These are phyloP conservation scores for Tetramitus jugosus DNA, from an alignment of 208 protist species.

Conservation along the genomic window DNA sequence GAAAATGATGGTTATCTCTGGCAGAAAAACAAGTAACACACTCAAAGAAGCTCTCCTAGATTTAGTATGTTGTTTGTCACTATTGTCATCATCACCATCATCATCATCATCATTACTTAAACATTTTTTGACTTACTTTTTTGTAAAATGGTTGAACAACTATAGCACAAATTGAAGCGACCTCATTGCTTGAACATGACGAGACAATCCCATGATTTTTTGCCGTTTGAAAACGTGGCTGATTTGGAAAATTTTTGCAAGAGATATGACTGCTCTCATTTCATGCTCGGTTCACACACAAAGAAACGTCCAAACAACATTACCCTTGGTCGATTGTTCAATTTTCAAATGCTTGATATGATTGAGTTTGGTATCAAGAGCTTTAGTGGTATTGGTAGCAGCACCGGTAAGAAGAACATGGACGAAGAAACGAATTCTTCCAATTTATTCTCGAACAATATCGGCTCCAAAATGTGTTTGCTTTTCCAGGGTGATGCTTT, in stretches of 20 bases:
- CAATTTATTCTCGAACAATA: not conserved
- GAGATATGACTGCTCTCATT: not conserved
- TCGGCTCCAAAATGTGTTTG: not conserved
- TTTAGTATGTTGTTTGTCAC: not conserved
- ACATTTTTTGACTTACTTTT: too few species aligned
- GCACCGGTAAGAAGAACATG: not conserved
- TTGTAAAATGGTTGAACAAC: too few species aligned
- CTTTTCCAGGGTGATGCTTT: conserved; percentile 24
- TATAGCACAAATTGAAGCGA: not conserved
- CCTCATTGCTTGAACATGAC: not conserved
- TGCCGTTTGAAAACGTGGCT: conserved; percentile 12
- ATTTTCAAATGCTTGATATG: conserved; percentile 22
- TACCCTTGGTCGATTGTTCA: conserved; percentile 4
- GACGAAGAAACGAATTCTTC: not conserved
- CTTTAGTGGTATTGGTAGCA: not conserved
- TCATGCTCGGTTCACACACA: conserved; percentile 17
- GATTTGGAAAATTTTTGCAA: not conserved
- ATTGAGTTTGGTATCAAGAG: conserved; percentile 19
- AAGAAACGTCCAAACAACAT: conserved; percentile 26
- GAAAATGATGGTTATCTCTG: not conserved
- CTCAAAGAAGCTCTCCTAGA: not conserved
- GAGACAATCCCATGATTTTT: not conserved
- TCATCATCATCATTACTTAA: too few species aligned
- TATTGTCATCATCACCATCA: not conserved
- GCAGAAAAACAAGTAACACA: not conserved